Evolutionary conservation across 1,284 basidiomycete species (phyloP), one percentile per base, ranked within the genome.

Genomic region (Takashimella koratensis): DNA sequence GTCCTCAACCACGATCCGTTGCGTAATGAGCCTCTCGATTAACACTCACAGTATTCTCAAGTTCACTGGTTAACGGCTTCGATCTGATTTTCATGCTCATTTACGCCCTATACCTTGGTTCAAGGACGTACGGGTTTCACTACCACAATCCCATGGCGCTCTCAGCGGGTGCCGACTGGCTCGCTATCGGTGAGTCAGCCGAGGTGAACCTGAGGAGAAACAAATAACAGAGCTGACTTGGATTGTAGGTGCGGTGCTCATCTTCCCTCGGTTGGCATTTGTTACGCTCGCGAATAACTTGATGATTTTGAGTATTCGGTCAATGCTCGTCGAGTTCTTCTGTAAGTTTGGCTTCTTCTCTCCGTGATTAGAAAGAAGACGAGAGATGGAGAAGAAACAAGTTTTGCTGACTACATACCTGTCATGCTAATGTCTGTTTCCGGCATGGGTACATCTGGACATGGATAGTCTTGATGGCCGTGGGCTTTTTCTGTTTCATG

Each of bases 251-350:
- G 90, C 90, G 1, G 88, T 87, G 53, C 78, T 94, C 23, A 84
- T 95, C 76, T 94, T 94, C 67, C 90, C 91, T 53, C 81, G 91
- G 84, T 83, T 65, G 47, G 90, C 88, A 3, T 95, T 95, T 65
- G 90, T 93, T 5, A 91, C 88, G 0, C 77, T 95, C 19, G 86
- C 86, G 63, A 84, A 93, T 69, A 95, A 91, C 64, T 79, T 95
- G 21, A 79, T 81, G 77, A 73, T 79, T 5, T 62, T 79, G 51
- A 74, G 73, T 49, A 70, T 75, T 22, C 62, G 75, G 24, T 74
- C 73, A 8, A 76, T 76, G 74, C 56, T 76, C 48, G 65, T 67
- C 13, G 74, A 76, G 54, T 76, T 76, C 60, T 74, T 73, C 62
- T 74, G 75, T 75, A 45, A 61, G 73, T 50, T 21, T 12, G n/a